These are phyloP conservation scores for Suhomyces bokatorum DNA, from an alignment of 1,139 yeast species.

Conservation along the genomic window DNA sequence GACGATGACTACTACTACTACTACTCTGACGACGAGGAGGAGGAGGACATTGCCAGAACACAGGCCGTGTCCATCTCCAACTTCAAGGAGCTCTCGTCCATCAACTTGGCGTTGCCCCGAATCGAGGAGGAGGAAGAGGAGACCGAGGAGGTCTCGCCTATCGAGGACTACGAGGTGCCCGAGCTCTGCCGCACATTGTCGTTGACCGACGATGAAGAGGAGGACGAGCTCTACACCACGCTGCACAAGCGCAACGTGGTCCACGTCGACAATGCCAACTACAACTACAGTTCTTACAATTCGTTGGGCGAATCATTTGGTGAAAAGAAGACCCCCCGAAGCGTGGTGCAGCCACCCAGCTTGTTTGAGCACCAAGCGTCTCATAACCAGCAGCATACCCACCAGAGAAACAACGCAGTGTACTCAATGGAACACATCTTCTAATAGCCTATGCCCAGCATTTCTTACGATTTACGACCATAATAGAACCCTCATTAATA, in stretches of 20 bases:
- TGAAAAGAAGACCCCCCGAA: constrained; percentile 5
- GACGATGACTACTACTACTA: constrained; percentile 33
- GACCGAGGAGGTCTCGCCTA: constrained; percentile 12
- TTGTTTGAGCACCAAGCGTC: constrained; percentile 8
- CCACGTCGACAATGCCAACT: constrained; percentile 5
- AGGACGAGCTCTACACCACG: constrained; percentile 9
- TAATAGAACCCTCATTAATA: constrained; percentile 3
- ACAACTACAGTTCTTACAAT: constrained; percentile 1
- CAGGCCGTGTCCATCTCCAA: constrained; percentile 1
- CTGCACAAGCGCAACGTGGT: constrained; percentile 2
- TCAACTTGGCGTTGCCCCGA: constrained; percentile 23
- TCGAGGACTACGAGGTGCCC: constrained; percentile 23
- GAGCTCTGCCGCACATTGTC: constrained; percentile 27
- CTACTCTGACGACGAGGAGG: constrained; percentile 22
- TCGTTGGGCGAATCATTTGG: constrained; percentile 1
- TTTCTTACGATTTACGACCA: constrained; percentile 2
- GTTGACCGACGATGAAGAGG: constrained; percentile 31
- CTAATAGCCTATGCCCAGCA: constrained; percentile 8
- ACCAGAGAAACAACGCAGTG: constrained; percentile 26
- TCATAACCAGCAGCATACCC: constrained; percentile 11
- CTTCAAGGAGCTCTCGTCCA: constrained; percentile 27
- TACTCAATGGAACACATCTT: constrained; percentile 26
- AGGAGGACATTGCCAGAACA: neutral
- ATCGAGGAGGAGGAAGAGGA: constrained; percentile 29
- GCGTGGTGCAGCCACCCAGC: constrained; percentile 3